phyloP scores from a whole-genome alignment of 805 yeast genomes.

The Teunomyces stri region DNA sequence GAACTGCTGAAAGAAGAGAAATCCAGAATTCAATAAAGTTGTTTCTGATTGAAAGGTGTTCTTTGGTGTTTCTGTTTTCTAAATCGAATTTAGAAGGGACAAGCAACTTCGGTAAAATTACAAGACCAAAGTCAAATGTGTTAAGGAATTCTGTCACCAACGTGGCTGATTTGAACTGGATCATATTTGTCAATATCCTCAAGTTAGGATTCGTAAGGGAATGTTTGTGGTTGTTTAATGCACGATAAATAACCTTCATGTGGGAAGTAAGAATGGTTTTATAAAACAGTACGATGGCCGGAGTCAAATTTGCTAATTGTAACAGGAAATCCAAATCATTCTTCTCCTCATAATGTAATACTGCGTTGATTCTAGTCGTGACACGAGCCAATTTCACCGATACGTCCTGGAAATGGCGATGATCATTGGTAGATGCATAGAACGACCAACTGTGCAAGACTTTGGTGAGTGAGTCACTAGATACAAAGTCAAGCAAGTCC shows the following conservation, averaged over 20 bases:
- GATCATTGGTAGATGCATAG: constrained; percentile 50
- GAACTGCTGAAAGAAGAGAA: constrained; percentile 45
- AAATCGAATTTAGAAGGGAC: constrained; percentile 14
- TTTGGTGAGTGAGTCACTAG: constrained; percentile 23
- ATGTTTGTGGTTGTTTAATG: constrained; percentile 57
- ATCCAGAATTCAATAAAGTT: constrained; percentile 64
- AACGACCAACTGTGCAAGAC: constrained; percentile 43
- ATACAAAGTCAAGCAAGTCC: constrained; percentile 26
- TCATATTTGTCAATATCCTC: constrained; percentile 52
- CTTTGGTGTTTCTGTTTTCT: constrained; percentile 34
- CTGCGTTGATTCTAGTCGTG: constrained; percentile 14
- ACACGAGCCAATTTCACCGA: constrained; percentile 41
- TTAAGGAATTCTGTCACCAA: constrained; percentile 58
- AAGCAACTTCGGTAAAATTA: constrained; percentile 60
- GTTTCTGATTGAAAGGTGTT: constrained; percentile 49
- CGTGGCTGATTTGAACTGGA: constrained; percentile 44
- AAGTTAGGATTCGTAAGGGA: constrained; percentile 61
- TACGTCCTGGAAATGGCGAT: constrained; percentile 45
- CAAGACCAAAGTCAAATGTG: constrained; percentile 64
- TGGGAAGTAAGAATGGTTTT: constrained; percentile 54
- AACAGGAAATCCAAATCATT: constrained; percentile 10
- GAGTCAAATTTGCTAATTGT: constrained; percentile 15
- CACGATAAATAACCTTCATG: constrained; percentile 64
- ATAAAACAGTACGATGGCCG: constrained; percentile 35
- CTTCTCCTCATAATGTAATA: constrained; percentile 16